Evolutionary conservation across 495 filamentous ascomycete genomes (phyloP).

Genomic region (Penicillium herquei): DNA sequence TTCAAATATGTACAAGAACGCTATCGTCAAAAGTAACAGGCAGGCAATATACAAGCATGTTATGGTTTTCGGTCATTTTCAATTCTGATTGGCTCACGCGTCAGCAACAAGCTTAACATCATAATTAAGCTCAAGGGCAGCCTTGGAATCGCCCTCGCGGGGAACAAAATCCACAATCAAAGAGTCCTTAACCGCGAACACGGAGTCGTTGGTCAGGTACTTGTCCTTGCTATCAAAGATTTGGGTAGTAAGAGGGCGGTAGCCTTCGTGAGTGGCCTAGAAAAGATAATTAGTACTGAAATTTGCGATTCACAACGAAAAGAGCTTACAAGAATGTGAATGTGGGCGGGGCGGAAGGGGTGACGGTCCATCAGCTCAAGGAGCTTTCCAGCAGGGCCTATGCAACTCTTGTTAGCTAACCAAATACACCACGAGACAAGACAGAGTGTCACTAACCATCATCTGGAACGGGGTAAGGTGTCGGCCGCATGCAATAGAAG

Average conservation of each 20-base stretch:
- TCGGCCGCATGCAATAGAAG: constrained; percentile 67
- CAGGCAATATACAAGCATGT: constrained; percentile 1
- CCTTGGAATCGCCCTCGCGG: constrained; percentile 58
- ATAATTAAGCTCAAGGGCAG: constrained; percentile 64
- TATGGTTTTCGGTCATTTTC: not conserved
- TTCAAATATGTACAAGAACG: constrained; percentile 11
- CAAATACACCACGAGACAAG: constrained; percentile 27
- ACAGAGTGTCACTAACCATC: constrained; percentile 56
- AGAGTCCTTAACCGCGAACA: constrained; percentile 77
- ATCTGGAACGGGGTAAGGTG: constrained; percentile 67
- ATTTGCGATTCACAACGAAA: constrained; percentile 5
- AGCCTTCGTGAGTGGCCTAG: constrained; percentile 42
- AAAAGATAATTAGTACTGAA: constrained; percentile 7
- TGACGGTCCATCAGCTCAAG: constrained; percentile 63
- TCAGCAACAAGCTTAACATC: constrained; percentile 40
- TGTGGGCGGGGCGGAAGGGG: constrained; percentile 81
- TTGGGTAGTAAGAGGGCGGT: constrained; percentile 68
- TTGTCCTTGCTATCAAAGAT: constrained; percentile 67
- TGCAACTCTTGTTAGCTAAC: constrained; percentile 2
- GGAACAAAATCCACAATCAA: constrained; percentile 65
- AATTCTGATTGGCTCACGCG: constrained; percentile 5
- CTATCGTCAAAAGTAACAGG: constrained; percentile 6
- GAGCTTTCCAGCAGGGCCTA: constrained; percentile 46
- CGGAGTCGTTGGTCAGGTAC: constrained; percentile 63
- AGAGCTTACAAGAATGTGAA: constrained; percentile 71